Conservation (phyloP, 2,329 filamentous ascomycete species). For the Salinomyces thailandicus region DNA sequence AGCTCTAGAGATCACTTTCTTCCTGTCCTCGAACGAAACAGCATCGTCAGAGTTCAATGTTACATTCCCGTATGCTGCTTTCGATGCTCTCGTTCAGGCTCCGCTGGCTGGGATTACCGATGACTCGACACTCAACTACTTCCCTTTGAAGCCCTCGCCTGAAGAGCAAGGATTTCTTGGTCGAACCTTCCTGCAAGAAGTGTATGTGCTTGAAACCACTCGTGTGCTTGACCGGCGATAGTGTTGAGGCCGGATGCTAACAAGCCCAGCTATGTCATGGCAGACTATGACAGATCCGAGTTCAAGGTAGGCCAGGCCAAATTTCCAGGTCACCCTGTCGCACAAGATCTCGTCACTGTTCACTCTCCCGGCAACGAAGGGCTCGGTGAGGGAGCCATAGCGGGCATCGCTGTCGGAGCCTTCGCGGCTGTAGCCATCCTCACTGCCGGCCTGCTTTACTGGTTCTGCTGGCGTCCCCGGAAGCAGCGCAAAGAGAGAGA, state of each 20-base stretch:
- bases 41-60: conserved; percentile 8
- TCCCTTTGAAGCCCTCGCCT: conserved; percentile 18
- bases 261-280: conserved; percentile 1
- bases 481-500: not conserved
- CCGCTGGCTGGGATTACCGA: conserved; percentile 13
- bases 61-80: conserved; percentile 20
- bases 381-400: conserved; percentile 1
- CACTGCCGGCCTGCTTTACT: not conserved
- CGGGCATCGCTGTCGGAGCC: conserved; percentile 2
- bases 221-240: not conserved
- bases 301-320: conserved; percentile 2
- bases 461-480: conserved; percentile 1
- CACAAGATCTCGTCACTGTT: not conserved
- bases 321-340: not conserved
- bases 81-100: conserved; percentile 16
- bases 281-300: not conserved
- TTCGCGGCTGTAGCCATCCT: conserved; percentile 1
- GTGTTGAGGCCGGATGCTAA: too few relatives aligned
- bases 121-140: conserved; percentile 15
- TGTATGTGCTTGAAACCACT: conserved; percentile 12
- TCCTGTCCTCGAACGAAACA: conserved; percentile 10
- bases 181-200: conserved; percentile 22
- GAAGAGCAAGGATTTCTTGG: conserved; percentile 20
- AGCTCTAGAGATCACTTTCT: conserved; percentile 30
- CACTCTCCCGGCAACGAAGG: not conserved